Evolutionary conservation across 2,329 filamentous ascomycete species (phyloP).

Genomic region (Chaetomium globosum): DNA sequence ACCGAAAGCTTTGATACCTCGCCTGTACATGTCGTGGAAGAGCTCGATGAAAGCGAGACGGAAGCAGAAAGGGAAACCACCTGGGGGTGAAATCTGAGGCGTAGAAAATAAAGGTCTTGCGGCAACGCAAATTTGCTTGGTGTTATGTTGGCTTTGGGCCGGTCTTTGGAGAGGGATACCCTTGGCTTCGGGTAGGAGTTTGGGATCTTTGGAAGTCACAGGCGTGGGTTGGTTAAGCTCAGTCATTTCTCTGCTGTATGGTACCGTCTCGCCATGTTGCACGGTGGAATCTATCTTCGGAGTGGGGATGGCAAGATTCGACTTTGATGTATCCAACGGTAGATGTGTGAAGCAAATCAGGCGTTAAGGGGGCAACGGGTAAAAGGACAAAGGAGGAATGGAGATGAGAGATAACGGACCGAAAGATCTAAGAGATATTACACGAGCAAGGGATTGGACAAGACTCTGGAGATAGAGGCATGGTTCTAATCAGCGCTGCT

Average conservation of each 20-base stretch:
- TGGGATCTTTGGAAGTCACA: not conserved
- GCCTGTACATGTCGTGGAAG: constrained; percentile 32
- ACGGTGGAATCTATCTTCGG: not conserved
- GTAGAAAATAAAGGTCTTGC: not conserved
- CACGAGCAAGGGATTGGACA: too few relatives aligned
- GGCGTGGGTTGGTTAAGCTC: not conserved
- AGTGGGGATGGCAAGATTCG: not conserved
- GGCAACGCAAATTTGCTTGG: not conserved
- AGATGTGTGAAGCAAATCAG: too few relatives aligned
- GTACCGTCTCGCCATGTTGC: not conserved
- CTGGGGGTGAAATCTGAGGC: not conserved
- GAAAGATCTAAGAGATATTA: not conserved
- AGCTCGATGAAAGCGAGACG: constrained; percentile 1
- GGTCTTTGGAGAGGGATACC: not conserved
- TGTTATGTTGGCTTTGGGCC: not conserved
- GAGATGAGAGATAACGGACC: not conserved
- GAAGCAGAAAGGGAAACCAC: not conserved
- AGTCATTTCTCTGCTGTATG: not conserved
- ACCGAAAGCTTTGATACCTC: constrained; percentile 33
- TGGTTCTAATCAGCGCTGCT: too few relatives aligned
- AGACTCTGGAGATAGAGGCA: too few relatives aligned
- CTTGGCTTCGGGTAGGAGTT: not conserved
- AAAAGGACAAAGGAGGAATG: not conserved
- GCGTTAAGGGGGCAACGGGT: too few relatives aligned
- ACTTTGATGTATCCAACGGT: too few relatives aligned